Evolutionary conservation across 306 rosid genomes (phyloP).

Genomic region (Gillenia trifoliata): DNA sequence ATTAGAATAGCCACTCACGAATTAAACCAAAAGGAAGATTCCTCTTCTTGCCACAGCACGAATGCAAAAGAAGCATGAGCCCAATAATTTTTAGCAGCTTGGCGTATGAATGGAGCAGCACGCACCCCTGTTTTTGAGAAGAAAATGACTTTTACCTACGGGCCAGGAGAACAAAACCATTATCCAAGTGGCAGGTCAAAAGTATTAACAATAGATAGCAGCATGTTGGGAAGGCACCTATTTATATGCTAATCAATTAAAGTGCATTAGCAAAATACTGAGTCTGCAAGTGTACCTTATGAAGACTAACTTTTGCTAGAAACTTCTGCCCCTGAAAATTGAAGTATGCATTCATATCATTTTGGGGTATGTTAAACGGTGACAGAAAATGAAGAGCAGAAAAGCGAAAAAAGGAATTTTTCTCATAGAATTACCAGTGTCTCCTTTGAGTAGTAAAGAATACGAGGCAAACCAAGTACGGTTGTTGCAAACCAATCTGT

Average conservation of each 20-base stretch:
- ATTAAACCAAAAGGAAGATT: conserved; percentile 73
- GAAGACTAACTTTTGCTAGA: conserved; percentile 63
- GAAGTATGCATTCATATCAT: conserved; percentile 15
- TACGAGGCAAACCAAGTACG: conserved; percentile 69
- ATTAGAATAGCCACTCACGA: conserved; percentile 48
- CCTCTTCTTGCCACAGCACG: conserved; percentile 85
- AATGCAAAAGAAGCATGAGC: conserved; percentile 77
- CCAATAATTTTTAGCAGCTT: conserved; percentile 73
- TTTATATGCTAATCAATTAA: background rate
- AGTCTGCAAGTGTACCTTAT: conserved; percentile 48
- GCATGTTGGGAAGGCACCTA: background rate
- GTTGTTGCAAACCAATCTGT: conserved; percentile 89
- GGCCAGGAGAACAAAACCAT: conserved; percentile 22
- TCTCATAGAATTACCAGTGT: conserved; percentile 54
- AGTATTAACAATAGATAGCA: background rate
- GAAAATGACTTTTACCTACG: conserved; percentile 73
- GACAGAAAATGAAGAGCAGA: background rate
- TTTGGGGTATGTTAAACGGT: conserved; percentile 9
- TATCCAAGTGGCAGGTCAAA: background rate
- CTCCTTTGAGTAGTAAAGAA: conserved; percentile 72
- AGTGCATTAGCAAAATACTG: background rate
- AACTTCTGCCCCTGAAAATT: conserved; percentile 68
- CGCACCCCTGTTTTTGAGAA: conserved; percentile 82
- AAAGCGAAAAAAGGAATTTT: background rate
- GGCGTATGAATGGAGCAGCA: conserved; percentile 73